These are phyloP conservation scores for Lagenidium sp. DNA, from an alignment of 352 stramenopile species.

Conservation along the genomic window DNA sequence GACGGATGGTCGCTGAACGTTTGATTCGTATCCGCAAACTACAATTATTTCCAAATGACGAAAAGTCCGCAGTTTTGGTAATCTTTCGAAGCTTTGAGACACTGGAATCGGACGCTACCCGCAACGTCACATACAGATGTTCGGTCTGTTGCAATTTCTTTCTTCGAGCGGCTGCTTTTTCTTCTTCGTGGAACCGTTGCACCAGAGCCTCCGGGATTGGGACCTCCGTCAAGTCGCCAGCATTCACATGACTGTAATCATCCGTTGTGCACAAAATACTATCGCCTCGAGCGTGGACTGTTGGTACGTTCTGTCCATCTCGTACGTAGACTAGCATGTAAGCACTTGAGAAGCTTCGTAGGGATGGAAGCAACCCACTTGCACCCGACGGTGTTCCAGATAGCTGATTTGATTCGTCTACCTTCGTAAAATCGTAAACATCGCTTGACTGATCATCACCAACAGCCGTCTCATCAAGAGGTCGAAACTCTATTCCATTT, in stretches of 20 bases:
- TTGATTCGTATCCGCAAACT: conserved; percentile 60
- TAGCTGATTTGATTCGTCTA: no score
- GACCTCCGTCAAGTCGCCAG: no score
- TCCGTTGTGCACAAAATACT: conserved; percentile 23
- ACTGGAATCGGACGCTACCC: conserved; percentile 67
- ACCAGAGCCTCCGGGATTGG: conserved; percentile 44
- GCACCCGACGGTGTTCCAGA: neutral
- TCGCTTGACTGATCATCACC: neutral
- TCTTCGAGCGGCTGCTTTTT: conserved; percentile 46
- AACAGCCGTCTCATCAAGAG: conserved; percentile 17
- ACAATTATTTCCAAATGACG: conserved; percentile 54
- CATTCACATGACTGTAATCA: no score
- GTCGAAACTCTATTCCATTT: conserved; percentile 22
- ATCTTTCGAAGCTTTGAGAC: conserved; percentile 57
- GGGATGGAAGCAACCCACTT: conserved; percentile 37
- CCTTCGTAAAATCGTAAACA: neutral
- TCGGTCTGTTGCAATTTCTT: conserved; percentile 80
- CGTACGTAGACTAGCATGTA: conserved; percentile 88
- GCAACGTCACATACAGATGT: conserved; percentile 73
- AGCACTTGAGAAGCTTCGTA: conserved; percentile 70
- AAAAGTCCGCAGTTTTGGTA: conserved; percentile 76
- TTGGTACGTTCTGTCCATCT: conserved; percentile 64
- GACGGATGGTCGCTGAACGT: conserved; percentile 34
- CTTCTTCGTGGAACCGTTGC: conserved; percentile 69
- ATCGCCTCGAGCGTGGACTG: no score